Base-by-base conservation (phyloP, 345 rosid species). In the Ceriops zippeliana region DNA sequence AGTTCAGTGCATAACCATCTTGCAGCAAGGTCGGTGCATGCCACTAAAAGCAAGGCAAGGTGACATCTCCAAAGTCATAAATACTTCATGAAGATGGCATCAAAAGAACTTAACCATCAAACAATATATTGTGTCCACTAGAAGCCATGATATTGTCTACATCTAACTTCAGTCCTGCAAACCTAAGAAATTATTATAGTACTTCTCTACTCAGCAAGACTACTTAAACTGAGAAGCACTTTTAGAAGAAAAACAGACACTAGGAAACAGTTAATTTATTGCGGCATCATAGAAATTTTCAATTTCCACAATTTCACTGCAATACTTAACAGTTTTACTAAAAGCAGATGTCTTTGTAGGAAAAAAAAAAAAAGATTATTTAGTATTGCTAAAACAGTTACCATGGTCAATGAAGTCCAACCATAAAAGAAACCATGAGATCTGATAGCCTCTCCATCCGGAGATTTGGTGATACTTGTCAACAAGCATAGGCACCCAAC, bases 391-490 rank as follows among this genome's bases (percentile, higher is more conserved):
- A 70, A 75, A 38, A 76, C 61, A 53, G 78, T 87, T 83, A 90
- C 96, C 90, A 79, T 22, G 56, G 98, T 87, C 56, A 95, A 70
- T 54, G 90, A 90, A 81, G 93, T 95, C 98, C 99, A 95, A 42
- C 97, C 99, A 73, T 90, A 85, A 73, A 95, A 92, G 79, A 90
- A 91, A 20, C 99, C 99, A 9, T 73, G 75, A 73, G 63, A 78
- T 75, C 83, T 86, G 58, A 92, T 95, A 31, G 97, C 93, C 81
- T 88, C 91, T 58, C 99, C 99, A 77, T 95, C 99, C 11, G 99
- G 99, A 81, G 99, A 95, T 77, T 87, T 91, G 32, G 81, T 72
- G 68, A 83, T 87, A 51, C 99, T 95, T 71, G 67, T 84, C 80
- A 90, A 74, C 81, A 95, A 78, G 81, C 99, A 95, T 30, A 95